Base-by-base conservation (phyloP, 768 basidiomycete genomes). In the Tricholoma hemisulphureum region DNA sequence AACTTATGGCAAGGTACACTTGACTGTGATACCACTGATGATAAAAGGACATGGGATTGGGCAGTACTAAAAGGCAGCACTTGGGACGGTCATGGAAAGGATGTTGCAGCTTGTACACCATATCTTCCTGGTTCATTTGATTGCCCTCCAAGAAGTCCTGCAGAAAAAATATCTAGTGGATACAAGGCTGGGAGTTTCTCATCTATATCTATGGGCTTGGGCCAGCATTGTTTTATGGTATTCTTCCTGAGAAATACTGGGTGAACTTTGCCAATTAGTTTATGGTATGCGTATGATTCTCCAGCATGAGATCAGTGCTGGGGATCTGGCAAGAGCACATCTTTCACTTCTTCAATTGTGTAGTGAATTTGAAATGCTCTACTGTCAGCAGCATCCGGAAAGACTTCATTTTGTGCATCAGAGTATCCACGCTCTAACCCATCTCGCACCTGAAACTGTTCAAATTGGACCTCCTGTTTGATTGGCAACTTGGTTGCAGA, bases 331-430 rank as follows among this genome's bases (percentile, higher is more conserved):
- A 6, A 24, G 52, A 0, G 72, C 66, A 0, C 66, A 75, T n/a
- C 10, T 24, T 0, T 51, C 58, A 0, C 58, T 79, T 6, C 21
- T 65, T 2, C 29, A 65, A 16, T 79, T 73, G 57, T 56, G 61
- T 1, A 31, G 56, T 3, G 75, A 77, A n/a, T 79, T 65, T 60
- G 74, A 79, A 61, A 24, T 51, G 0, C 56, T 77, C 0, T 78
- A 79, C n/a, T 16, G 10, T 11, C 29, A 21, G 5, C 11, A 20
- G 2, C n/a, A n/a, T n/a, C n/a, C n/a, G n/a, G n/a, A n/a, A n/a
- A n/a, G n/a, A n/a, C n/a, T n/a, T n/a, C n/a, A n/a, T n/a, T n/a
- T n/a, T n/a, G n/a, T n/a, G n/a, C n/a, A n/a, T n/a, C n/a, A n/a
- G n/a, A n/a, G n/a, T n/a, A n/a, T n/a, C n/a, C n/a, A n/a, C n/a